Evolutionary conservation across 768 basidiomycete genomes (phyloP), one percentile per base, ranked within the genome.

Genomic region (Trametes gibbosa): DNA sequence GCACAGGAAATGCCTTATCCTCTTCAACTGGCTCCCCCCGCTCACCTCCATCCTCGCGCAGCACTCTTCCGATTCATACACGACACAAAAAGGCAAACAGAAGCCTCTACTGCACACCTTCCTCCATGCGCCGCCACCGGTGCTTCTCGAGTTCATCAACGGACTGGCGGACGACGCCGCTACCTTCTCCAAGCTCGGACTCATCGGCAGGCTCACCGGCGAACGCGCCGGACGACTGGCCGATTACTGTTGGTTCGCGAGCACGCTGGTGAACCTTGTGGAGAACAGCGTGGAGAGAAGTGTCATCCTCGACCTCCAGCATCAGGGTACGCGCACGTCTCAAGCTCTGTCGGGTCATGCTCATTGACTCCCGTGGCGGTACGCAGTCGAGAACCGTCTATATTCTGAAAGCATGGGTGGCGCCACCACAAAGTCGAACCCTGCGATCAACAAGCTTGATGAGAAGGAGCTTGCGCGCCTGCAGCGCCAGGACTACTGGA

Each of bases 11-110:
- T 80, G 85, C 56, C 79, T 94, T 37, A 76, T 94, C 52, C 75
- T 94, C 43, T 90, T 92, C 79, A 90, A 92, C 74, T 94, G 92
- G 92, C 73, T 94, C 54, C 76, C 81, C 1, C 92, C 92, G 9
- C 73, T 93, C 65, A 86, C 84, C 48, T 77, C 82, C 21, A 82
- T 94, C 54, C 80, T 83, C 69, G 83, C 85, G 4, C 87, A 90
- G 66, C 87, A 89, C 68, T 70, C 83, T 2, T 81, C 84, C 2
- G 84, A 89, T 1, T 83, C 89, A 0, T 87, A 82, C 69, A 79
- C 85, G 10, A 39, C 45, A n/a, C 27, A 29, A 14, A 63, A 65
- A 42, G 50, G 43, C 39, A 63, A 69, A 50, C 59, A 58, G 55
- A 81, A 82, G 64, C 85, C 88, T 0, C 84, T 93, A 66, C 74